phyloP scores from a whole-genome alignment of 257 asterid genomes.

The Gardenia jasminoides region DNA sequence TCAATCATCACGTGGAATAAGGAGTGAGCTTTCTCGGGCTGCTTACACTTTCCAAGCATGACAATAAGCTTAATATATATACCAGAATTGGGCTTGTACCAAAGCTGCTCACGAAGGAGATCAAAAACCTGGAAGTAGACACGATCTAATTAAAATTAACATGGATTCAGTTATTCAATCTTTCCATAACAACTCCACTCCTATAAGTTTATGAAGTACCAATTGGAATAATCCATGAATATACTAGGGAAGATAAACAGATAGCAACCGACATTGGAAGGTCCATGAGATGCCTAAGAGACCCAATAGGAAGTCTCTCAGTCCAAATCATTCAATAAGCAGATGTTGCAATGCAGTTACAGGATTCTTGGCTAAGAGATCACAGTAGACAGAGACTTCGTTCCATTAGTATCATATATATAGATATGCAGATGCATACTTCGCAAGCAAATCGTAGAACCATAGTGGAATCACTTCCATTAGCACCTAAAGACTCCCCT shows the following conservation, averaged over 20 bases:
- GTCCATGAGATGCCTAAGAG: neutral
- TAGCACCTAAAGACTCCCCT: neutral
- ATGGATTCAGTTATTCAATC: neutral
- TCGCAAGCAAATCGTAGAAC: neutral
- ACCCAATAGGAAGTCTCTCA: neutral
- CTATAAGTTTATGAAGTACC: neutral
- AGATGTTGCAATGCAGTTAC: neutral
- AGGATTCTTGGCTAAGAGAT: neutral
- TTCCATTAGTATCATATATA: neutral
- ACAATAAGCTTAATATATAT: constrained; percentile 80
- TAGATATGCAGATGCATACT: neutral
- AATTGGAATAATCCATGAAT: neutral
- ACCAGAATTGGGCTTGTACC: constrained; percentile 84
- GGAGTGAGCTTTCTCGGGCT: constrained; percentile 88
- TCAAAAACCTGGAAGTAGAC: constrained; percentile 64
- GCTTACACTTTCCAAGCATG: constrained; percentile 99
- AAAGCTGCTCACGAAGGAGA: constrained; percentile 88
- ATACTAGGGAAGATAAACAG: neutral
- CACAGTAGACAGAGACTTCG: neutral
- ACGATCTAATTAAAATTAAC: neutral
- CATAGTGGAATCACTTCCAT: neutral
- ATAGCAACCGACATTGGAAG: neutral
- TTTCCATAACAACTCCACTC: neutral
- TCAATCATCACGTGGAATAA: constrained; percentile 79
- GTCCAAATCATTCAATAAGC: neutral